Base-by-base conservation (phyloP, 2,329 filamentous ascomycete genomes). In the Westerdykella aurantiaca region DNA sequence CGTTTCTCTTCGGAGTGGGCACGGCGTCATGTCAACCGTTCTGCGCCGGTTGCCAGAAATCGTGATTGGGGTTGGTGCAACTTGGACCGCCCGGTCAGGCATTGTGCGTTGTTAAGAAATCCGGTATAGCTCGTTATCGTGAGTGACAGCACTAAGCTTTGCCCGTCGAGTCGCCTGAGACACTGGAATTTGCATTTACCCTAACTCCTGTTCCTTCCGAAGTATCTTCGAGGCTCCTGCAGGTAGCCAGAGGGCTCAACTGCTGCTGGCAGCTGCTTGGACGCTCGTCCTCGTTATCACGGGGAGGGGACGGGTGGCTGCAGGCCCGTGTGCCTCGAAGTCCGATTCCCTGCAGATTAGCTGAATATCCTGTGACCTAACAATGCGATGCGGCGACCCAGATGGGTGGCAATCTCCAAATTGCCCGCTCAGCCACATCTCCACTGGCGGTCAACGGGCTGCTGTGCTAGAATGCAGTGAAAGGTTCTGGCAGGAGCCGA, bases 231-330 rank as follows among this genome's bases (percentile, higher is more conserved):
- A 56, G 53, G 47, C 54, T 57, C 53, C 59, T 66, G 62, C 62
- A 61, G 52, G 56, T 55, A 48, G 61, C 59, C 60, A 65, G 60
- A 52, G 58, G 47, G 53, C 42, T 21, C 47, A 55, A 43, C 54
- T 44, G 48, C 48, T 46, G 43, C 49, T 58, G 46, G 43, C 44
- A 52, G 39, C 38, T 61, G 48, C 51, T 63, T 60, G 57, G 56
- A 55, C 46, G 53, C 51, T 51, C 49, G 47, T 44, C 50, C 53
- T 58, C 38, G 48, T 48, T 49, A 53, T 64, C 59, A 63, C 56
- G 60, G 57, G 55, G 48, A 53, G 42, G 39, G 47, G 38, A 49
- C 63, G 63, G 63, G 62, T 66, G 62, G 62, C 63, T 64, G 64
- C 64, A 66, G 51, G 43, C 42, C 48, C 42, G 52, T 58, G 59